These are phyloP conservation scores for Phaffomyces thermotolerans DNA, from an alignment of 805 yeast species.

Conservation along the genomic window DNA sequence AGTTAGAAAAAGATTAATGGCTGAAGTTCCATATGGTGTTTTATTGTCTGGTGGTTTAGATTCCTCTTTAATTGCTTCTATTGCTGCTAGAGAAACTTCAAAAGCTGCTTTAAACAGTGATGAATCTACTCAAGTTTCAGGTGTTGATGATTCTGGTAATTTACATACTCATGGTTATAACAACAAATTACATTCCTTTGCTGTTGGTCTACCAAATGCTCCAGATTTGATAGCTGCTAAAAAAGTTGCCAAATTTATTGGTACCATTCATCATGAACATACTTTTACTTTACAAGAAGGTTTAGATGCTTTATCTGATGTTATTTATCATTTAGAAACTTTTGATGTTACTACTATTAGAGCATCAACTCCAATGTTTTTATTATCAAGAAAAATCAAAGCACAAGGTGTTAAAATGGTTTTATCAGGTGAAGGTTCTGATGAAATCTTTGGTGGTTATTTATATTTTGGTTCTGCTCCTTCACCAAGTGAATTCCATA, in stretches of 20 bases:
- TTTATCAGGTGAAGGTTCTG: conserved; percentile 97
- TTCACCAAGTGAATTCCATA: conserved; percentile 84
- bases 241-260: conserved; percentile 93
- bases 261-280: conserved; percentile 96
- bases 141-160: conserved; percentile 86
- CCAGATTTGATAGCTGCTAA: conserved; percentile 96
- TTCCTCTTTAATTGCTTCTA: conserved; percentile 91
- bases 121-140: conserved; percentile 50
- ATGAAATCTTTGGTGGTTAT: conserved; percentile 98
- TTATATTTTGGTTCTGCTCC: conserved; percentile 97
- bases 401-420: conserved; percentile 99
- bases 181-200: conserved; percentile 86
- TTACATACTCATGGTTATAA: conserved; percentile 73
- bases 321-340: conserved; percentile 92
- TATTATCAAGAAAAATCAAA: conserved; percentile 91
- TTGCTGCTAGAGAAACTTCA: conserved; percentile 93
- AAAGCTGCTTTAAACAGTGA: conserved; percentile 48
- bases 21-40: conserved; percentile 99
- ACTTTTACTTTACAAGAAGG: conserved; percentile 97
- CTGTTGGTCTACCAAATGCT: conserved; percentile 94
- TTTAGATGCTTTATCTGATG: conserved; percentile 90
- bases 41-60: conserved; percentile 96
- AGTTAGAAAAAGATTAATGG: conserved; percentile 98
- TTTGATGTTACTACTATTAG: conserved; percentile 98
- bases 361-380: conserved; percentile 98